Percentiles rank a stretch among this genome's conserved stretches.
These are phyloP conservation scores for Boletus hoseneyae DNA, from an alignment of 1,284 basidiomycete species.

Conservation along the genomic window DNA sequence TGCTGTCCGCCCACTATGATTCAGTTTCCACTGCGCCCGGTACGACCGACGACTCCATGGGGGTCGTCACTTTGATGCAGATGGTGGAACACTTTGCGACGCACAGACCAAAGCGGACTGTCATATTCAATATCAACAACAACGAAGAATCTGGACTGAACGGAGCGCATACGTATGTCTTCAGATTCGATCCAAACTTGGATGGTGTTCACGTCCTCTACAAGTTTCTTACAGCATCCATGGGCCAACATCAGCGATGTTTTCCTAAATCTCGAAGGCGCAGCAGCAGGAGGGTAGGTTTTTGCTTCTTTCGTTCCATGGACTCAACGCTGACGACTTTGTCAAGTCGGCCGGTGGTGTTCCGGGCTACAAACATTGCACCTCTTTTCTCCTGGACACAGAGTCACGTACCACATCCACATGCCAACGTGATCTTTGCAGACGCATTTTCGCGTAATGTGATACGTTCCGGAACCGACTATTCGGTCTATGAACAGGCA, in stretches of 20 bases:
- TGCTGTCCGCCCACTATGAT: constrained; percentile 81
- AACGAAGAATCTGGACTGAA: constrained; percentile 75
- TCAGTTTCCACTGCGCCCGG: constrained; percentile 74
- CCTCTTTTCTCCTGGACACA: constrained; percentile 49
- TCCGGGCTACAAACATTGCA: constrained; percentile 57
- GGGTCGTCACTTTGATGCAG: constrained; percentile 62
- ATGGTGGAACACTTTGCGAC: constrained; percentile 58
- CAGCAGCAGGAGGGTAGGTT: constrained; percentile 70
- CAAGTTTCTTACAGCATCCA: constrained; percentile 65
- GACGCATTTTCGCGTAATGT: constrained; percentile 62
- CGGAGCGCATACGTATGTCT: constrained; percentile 59
- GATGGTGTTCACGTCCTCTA: constrained; percentile 1
- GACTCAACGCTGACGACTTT: constrained; percentile 6
- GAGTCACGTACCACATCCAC: constrained; percentile 53
- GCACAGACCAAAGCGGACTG: constrained; percentile 53
- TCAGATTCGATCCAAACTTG: neutral
- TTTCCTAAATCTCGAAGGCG: constrained; percentile 80
- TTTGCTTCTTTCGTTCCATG: neutral
- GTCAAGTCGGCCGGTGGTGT: constrained; percentile 59
- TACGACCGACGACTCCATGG: constrained; percentile 76
- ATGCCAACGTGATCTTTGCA: constrained; percentile 61
- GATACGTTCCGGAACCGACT: constrained; percentile 68
- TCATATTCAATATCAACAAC: constrained; percentile 79
- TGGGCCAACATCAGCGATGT: constrained; percentile 63
- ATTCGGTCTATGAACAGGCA: constrained; percentile 51